phyloP scores from a whole-genome alignment of 306 rosid genomes.

The Lupinus albus region DNA sequence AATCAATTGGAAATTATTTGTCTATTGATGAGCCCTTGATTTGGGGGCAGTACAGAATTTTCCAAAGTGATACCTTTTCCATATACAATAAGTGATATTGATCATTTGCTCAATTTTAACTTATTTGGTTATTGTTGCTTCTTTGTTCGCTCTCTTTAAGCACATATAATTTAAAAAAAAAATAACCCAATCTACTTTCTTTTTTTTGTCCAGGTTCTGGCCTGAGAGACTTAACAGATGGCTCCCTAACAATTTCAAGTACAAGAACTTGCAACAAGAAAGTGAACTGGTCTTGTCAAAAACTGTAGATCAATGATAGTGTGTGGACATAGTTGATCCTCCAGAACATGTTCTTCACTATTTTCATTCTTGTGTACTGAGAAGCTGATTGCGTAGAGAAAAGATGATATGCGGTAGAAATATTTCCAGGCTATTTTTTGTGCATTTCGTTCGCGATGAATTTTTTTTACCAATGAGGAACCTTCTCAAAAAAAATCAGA shows the following conservation, averaged over 20 bases:
- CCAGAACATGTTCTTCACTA: conserved; percentile 22
- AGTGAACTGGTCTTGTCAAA: conserved; percentile 68
- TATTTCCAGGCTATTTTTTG: conserved; percentile 28
- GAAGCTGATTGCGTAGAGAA: too few species aligned
- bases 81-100: too few species aligned
- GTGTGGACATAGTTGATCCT: conserved; percentile 33
- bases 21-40: background rate
- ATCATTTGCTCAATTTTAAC: conserved; percentile 1
- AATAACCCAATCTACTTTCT: conserved; percentile 32
- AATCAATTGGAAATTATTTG: background rate
- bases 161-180: conserved; percentile 6
- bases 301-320: conserved; percentile 59
- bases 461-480: conserved; percentile 20
- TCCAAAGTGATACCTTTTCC: too few species aligned
- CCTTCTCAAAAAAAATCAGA: conserved; percentile 17
- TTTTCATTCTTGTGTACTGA: conserved; percentile 27
- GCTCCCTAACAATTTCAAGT: conserved; percentile 73
- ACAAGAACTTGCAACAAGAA: conserved; percentile 72
- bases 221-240: conserved; percentile 76
- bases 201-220: conserved; percentile 59
- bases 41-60: conserved; percentile 11
- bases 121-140: background rate
- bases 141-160: background rate
- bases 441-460: conserved; percentile 16
- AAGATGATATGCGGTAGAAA: conserved; percentile 19